Percentiles rank a stretch among this genome's conserved stretches.
Evolutionary conservation across 1,139 yeast genomes (phyloP).

Genomic region (Zygotorulaspora mrakii): DNA sequence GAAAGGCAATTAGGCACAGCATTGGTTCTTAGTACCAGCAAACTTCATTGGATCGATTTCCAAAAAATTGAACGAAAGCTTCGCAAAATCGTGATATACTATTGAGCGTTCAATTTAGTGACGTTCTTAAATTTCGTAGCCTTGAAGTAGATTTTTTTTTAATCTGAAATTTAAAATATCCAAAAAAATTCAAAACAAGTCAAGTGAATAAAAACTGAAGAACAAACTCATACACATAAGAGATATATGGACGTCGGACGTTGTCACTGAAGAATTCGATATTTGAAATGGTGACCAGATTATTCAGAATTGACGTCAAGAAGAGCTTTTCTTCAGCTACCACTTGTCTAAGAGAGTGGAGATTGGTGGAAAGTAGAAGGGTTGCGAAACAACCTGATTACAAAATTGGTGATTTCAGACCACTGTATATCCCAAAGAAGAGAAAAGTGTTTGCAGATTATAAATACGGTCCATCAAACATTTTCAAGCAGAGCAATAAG

Average conservation of each 20-base stretch:
- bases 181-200: not conserved
- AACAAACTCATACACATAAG: not conserved
- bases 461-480: constrained; percentile 72
- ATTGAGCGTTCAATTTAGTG: too few species aligned
- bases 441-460: constrained; percentile 64
- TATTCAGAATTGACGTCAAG: constrained; percentile 8
- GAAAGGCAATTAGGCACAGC: too few species aligned
- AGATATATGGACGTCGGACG: too few species aligned
- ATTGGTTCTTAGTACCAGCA: too few species aligned
- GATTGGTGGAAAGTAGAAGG: constrained; percentile 42
- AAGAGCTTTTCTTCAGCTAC: constrained; percentile 21
- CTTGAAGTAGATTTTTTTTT: too few species aligned
- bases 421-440: constrained; percentile 47
- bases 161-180: too few species aligned
- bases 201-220: not conserved
- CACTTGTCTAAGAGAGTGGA: constrained; percentile 36
- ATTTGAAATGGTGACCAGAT: constrained; percentile 5
- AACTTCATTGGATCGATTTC: too few species aligned
- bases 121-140: too few species aligned
- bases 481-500: constrained; percentile 78
- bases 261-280: not conserved
- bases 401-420: constrained; percentile 45
- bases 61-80: too few species aligned
- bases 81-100: too few species aligned
- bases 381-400: constrained; percentile 39